phyloP scores from a whole-genome alignment of 495 filamentous ascomycete species.

The Pseudoneurospora amorphoporcata region DNA sequence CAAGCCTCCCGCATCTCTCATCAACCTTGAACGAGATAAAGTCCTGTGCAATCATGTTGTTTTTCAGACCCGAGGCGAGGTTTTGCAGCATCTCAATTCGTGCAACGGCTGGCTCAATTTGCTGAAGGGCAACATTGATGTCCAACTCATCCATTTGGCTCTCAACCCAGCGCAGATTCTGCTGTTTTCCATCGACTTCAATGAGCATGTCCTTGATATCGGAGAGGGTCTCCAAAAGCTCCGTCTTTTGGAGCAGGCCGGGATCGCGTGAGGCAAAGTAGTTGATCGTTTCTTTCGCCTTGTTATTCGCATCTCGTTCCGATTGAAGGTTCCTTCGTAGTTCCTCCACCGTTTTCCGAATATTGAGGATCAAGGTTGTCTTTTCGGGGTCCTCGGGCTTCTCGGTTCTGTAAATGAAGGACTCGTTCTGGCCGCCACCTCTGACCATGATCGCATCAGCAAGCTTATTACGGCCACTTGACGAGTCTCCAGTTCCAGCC shows the following conservation, averaged over 20 bases:
- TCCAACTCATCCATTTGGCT: slow-evolving; percentile 92
- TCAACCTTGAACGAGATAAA: slow-evolving; percentile 84
- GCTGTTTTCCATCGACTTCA: slow-evolving; percentile 91
- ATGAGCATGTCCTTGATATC: slow-evolving; percentile 73
- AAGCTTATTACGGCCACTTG: slow-evolving; percentile 52
- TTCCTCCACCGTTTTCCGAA: slow-evolving; percentile 86
- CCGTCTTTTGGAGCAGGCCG: slow-evolving; percentile 61
- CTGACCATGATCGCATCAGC: slow-evolving; percentile 84
- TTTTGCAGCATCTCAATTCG: slow-evolving; percentile 74
- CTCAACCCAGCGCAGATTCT: slow-evolving; percentile 92
- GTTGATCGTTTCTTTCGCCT: slow-evolving; percentile 68
- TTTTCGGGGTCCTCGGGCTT: slow-evolving; percentile 68
- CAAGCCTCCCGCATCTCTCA: slow-evolving; percentile 71
- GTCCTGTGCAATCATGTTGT: slow-evolving; percentile 75
- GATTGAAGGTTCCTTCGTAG: slow-evolving; percentile 70
- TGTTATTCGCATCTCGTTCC: slow-evolving; percentile 71
- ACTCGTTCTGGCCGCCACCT: slow-evolving; percentile 66
- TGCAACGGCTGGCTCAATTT: slow-evolving; percentile 73
- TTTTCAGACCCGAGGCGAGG: slow-evolving; percentile 67
- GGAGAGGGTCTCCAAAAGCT: slow-evolving; percentile 56
- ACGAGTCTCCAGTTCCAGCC: slow-evolving; percentile 48
- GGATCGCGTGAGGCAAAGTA: slow-evolving; percentile 66
- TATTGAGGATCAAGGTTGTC: slow-evolving; percentile 66
- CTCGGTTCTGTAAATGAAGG: slow-evolving; percentile 84
- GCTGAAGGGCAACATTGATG: slow-evolving; percentile 86